Percentiles rank a stretch among this genome's conserved stretches.
These are phyloP conservation scores for Brassica incana DNA, from an alignment of 345 rosid genomes.

Conservation along the genomic window DNA sequence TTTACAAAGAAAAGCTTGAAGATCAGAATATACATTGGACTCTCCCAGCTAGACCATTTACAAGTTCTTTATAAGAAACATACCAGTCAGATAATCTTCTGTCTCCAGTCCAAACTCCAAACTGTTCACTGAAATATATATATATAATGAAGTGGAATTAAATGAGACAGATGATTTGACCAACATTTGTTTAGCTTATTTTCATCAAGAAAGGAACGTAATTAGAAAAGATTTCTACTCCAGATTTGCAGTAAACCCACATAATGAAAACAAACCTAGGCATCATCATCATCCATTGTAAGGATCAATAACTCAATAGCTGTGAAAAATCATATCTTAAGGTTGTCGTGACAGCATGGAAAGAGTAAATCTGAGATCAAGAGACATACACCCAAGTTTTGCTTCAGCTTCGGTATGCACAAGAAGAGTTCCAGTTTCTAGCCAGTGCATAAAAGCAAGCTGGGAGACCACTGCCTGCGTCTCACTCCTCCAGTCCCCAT, in stretches of 20 bases:
- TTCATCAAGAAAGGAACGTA: neutral
- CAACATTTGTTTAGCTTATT: neutral
- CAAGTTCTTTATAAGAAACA: slow-evolving; percentile 28
- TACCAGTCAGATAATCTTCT: slow-evolving; percentile 92
- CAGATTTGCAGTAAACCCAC: neutral
- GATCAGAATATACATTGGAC: neutral
- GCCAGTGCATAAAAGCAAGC: slow-evolving; percentile 91
- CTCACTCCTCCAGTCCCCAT: slow-evolving; percentile 95
- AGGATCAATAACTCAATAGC: too few relatives aligned
- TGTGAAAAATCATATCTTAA: too few relatives aligned
- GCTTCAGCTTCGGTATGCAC: slow-evolving; percentile 70
- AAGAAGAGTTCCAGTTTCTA: slow-evolving; percentile 80
- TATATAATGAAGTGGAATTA: neutral
- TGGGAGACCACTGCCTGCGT: slow-evolving; percentile 82
- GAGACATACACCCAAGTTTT: slow-evolving; percentile 77
- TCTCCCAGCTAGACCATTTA: neutral
- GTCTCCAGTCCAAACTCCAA: slow-evolving; percentile 71
- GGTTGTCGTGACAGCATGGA: neutral
- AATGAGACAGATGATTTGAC: neutral
- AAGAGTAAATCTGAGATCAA: slow-evolving; percentile 4
- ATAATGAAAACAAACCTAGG: too few relatives aligned
- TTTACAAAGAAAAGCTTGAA: neutral
- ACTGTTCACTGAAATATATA: slow-evolving; percentile 58
- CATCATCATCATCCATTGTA: neutral
- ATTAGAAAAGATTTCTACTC: neutral